phyloP scores from a whole-genome alignment of 352 stramenopile species.

The Phytopythium chamaehyphon region DNA sequence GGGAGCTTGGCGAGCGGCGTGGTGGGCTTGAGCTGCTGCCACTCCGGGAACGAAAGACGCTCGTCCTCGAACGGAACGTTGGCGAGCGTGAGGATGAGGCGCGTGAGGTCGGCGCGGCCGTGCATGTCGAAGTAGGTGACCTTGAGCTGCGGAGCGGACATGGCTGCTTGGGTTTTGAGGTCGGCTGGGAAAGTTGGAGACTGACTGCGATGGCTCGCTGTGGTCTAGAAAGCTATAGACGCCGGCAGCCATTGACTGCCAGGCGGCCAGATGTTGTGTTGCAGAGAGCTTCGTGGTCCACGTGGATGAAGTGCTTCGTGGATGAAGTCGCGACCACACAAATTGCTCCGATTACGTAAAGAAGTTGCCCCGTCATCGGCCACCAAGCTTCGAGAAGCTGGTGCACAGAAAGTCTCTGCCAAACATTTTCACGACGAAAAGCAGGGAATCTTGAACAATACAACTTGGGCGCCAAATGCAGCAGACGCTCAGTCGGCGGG shows the following conservation, averaged over 20 bases:
- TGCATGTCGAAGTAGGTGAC: conserved; percentile 47
- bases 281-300: too few species aligned
- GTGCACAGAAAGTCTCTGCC: too few species aligned
- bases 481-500: too few species aligned
- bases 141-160: conserved; percentile 18
- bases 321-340: too few species aligned
- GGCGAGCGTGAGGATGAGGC: conserved; percentile 37
- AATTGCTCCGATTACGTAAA: too few species aligned
- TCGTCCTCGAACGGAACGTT: conserved; percentile 50
- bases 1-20: conserved; percentile 47
- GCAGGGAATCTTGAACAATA: too few species aligned
- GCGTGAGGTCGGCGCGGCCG: conserved; percentile 44
- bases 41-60: conserved; percentile 25
- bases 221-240: background rate
- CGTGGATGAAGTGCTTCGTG: too few species aligned
- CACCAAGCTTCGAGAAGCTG: too few species aligned
- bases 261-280: background rate
- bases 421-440: too few species aligned
- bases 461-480: too few species aligned
- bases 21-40: conserved; percentile 26
- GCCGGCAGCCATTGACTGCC: background rate
- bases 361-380: too few species aligned
- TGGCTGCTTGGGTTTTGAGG: background rate
- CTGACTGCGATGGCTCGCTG: too few species aligned
- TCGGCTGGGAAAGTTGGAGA: background rate